These are phyloP conservation scores for Candida xyloterini DNA, from an alignment of 805 yeast genomes.

Conservation along the genomic window DNA sequence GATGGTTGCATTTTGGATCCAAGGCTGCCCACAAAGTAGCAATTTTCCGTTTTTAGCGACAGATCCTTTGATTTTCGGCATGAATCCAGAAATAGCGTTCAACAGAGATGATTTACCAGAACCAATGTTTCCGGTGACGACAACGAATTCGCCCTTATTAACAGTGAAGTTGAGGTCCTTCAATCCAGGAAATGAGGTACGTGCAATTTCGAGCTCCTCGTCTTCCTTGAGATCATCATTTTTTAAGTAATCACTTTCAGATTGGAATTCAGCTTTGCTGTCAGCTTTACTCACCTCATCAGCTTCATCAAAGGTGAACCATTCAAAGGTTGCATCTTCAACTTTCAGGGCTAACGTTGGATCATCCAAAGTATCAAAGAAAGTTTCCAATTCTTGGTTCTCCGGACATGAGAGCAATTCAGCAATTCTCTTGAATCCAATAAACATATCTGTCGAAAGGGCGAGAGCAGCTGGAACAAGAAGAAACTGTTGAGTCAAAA, in stretches of 20 bases:
- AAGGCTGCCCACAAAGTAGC: slow-evolving; percentile 60
- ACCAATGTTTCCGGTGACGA: slow-evolving; percentile 74
- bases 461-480: slow-evolving; percentile 69
- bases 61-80: slow-evolving; percentile 54
- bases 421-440: slow-evolving; percentile 59
- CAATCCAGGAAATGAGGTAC: slow-evolving; percentile 44
- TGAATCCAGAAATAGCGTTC: slow-evolving; percentile 67
- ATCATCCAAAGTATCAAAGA: slow-evolving; percentile 20
- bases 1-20: slow-evolving; percentile 82
- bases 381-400: slow-evolving; percentile 36
- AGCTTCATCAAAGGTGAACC: slow-evolving; percentile 51
- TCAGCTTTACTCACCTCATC: slow-evolving; percentile 21
- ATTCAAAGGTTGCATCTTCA: slow-evolving; percentile 57
- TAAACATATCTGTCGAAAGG: slow-evolving; percentile 59
- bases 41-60: slow-evolving; percentile 52
- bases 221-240: slow-evolving; percentile 1
- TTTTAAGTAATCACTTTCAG: neutral
- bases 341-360: slow-evolving; percentile 46
- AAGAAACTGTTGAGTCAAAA: slow-evolving; percentile 58
- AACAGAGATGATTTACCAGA: slow-evolving; percentile 77
- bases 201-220: slow-evolving; percentile 18
- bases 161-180: slow-evolving; percentile 48
- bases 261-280: neutral
- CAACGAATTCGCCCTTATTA: slow-evolving; percentile 61
- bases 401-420: slow-evolving; percentile 42